Percentiles rank a stretch among this genome's conserved stretches.
Conservation (phyloP, 2,329 filamentous ascomycete species). For the Ceratocystis destructans region DNA sequence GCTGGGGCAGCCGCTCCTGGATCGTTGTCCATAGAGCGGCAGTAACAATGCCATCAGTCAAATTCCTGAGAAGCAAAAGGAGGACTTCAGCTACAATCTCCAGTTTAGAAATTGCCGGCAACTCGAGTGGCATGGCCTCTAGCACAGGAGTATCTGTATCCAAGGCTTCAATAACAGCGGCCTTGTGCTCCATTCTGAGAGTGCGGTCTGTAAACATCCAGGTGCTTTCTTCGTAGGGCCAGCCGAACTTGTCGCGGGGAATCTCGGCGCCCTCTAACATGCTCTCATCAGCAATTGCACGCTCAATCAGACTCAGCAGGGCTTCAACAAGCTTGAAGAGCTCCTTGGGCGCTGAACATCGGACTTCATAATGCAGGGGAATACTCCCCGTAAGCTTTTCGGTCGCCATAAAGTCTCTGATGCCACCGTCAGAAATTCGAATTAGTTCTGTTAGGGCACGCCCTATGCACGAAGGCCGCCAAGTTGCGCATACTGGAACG, state of each 20-base stretch:
- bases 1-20: conserved; percentile 39
- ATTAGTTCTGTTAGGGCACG: conserved; percentile 81
- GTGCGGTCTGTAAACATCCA: conserved; percentile 24
- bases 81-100: conserved; percentile 62
- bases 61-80: conserved; percentile 56
- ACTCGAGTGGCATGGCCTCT: conserved; percentile 47
- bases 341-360: conserved; percentile 73
- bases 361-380: conserved; percentile 44
- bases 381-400: conserved; percentile 35
- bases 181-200: conserved; percentile 22
- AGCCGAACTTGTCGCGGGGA: conserved; percentile 40
- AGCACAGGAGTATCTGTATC: conserved; percentile 54
- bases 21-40: conserved; percentile 52
- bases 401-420: conserved; percentile 38
- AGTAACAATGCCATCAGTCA: conserved; percentile 69
- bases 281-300: conserved; percentile 45
- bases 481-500: conserved; percentile 62
- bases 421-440: conserved; percentile 68
- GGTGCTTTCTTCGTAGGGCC: conserved; percentile 41
- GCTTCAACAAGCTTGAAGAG: conserved; percentile 79
- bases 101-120: conserved; percentile 51
- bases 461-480: conserved; percentile 72
- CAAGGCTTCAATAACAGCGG: conserved; percentile 47
- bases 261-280: conserved; percentile 44
- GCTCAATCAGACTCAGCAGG: conserved; percentile 45